Conservation (phyloP, 208 protist species). For the Trypanosoma rangeli region DNA sequence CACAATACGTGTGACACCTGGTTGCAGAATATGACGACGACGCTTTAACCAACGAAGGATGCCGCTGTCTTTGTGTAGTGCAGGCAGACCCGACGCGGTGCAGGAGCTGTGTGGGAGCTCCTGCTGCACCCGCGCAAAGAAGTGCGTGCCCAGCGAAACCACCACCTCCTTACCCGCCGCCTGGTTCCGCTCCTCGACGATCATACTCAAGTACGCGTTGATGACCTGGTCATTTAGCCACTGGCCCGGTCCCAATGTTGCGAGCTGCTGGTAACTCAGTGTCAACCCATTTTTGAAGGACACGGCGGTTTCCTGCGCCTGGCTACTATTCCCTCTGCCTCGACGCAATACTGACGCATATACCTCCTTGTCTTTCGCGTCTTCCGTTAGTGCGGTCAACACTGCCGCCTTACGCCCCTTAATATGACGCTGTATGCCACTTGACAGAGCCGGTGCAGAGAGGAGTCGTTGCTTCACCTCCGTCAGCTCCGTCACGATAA, state of each 20-base stretch:
- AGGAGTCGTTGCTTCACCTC: not conserved
- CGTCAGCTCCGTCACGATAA: constrained; percentile 15
- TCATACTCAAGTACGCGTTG: constrained; percentile 77
- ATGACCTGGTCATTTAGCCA: constrained; percentile 88
- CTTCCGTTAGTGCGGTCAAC: constrained; percentile 30
- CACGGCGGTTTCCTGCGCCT: constrained; percentile 36
- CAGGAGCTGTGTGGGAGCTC: constrained; percentile 29
- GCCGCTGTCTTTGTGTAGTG: constrained; percentile 35
- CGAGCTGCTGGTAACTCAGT: constrained; percentile 62
- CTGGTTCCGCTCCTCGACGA: constrained; percentile 39
- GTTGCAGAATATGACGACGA: constrained; percentile 54
- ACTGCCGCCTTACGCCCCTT: constrained; percentile 30
- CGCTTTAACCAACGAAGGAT: constrained; percentile 75
- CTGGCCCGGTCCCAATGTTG: constrained; percentile 40
- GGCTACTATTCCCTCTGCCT: not conserved
- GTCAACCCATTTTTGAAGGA: constrained; percentile 34
- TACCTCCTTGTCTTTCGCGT: constrained; percentile 38
- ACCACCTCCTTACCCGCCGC: constrained; percentile 24
- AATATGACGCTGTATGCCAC: constrained; percentile 51
- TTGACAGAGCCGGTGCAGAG: constrained; percentile 1
- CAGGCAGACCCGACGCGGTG: constrained; percentile 10
- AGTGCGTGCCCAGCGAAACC: constrained; percentile 71
- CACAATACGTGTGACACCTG: constrained; percentile 46
- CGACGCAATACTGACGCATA: constrained; percentile 25
- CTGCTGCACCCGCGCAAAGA: constrained; percentile 69